Evolutionary conservation across 176 grass and related monocot species (phyloP), one percentile per base, ranked within the genome.

Genomic region (Hordeum marinum): DNA sequence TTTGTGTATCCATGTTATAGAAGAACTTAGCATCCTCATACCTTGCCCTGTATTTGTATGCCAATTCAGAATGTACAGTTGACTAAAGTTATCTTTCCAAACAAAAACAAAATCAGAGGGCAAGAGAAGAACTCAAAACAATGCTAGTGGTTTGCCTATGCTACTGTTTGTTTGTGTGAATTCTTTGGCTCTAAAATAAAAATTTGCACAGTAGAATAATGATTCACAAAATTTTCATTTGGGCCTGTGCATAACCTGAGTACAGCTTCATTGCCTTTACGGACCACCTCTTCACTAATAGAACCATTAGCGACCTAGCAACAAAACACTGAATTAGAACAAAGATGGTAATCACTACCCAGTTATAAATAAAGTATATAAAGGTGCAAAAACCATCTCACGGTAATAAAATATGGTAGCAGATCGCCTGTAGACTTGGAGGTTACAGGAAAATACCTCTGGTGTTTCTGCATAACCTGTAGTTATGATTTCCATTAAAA

Each of bases 381-480:
- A 57, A 72, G 7, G 41, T 39, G 75, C 3, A 58, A 29, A 78
- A 86, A 74, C 62, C 40, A 74, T 86, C 92, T 95, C 87, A 98
- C 96, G 36, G 96, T 46, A 78, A 98, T 90, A 83, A 98, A 98
- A 89, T 75, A 95, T 80, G 96, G 96, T 80, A 98, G 86, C 45
- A 98, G 83, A 88, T 90, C 88, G 75, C 87, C 89, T 29, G 76
- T 92, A 63, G 87, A 76, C 76, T 83, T 86, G 32, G 77, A 90
- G 25, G 64, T 92, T 75, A 98, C 75, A 87, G 91, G 89, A 79
- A 98, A 93, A 87, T 95, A 98, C 61, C 90, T 98, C 86, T 98
- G 96, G 80, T 98, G 96, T 64, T 98, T 98, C 70, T 93, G 91
- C 96, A 98, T 98, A 81, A 98, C 96, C 96, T 98, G 85, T 35